Evolutionary conservation across 345 rosid species (phyloP).

Genomic region (Linum tenue): DNA sequence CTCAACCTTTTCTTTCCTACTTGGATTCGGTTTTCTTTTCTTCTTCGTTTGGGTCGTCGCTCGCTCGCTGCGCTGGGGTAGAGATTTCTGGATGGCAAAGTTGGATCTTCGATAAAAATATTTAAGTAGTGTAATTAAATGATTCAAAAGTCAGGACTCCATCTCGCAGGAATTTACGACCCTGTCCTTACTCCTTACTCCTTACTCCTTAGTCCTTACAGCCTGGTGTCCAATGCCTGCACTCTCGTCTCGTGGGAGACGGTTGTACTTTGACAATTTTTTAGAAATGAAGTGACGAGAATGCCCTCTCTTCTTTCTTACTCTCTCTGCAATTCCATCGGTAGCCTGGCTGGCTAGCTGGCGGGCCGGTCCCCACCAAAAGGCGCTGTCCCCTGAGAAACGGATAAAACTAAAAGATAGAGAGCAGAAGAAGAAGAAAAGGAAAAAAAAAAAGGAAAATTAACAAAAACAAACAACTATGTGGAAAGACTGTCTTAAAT

Average conservation of each 20-base stretch:
- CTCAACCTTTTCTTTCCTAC: neutral
- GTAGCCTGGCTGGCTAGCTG: neutral
- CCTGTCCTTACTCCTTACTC: neutral
- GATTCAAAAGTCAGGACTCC: neutral
- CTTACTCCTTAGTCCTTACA: neutral
- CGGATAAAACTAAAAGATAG: neutral
- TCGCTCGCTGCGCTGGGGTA: neutral
- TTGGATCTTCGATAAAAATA: neutral
- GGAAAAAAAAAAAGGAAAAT: too few species aligned
- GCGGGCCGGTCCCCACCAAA: neutral
- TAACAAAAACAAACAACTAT: too few species aligned
- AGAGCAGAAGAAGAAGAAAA: neutral
- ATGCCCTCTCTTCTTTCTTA: neutral
- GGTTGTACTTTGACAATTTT: neutral
- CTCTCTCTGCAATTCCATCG: neutral
- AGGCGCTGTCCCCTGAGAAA: neutral
- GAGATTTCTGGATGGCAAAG: neutral
- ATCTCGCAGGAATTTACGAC: neutral
- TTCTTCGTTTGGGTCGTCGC: neutral
- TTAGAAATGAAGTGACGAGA: neutral
- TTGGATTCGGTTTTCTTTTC: neutral
- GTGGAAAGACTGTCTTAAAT: too few species aligned
- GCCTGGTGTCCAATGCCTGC: neutral
- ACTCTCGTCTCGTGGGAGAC: neutral
- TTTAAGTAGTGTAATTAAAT: neutral